Percentiles rank a stretch among this genome's conserved stretches.
Evolutionary conservation across 2,329 filamentous ascomycete genomes (phyloP).

Genomic region (Colletotrichum truncatum): DNA sequence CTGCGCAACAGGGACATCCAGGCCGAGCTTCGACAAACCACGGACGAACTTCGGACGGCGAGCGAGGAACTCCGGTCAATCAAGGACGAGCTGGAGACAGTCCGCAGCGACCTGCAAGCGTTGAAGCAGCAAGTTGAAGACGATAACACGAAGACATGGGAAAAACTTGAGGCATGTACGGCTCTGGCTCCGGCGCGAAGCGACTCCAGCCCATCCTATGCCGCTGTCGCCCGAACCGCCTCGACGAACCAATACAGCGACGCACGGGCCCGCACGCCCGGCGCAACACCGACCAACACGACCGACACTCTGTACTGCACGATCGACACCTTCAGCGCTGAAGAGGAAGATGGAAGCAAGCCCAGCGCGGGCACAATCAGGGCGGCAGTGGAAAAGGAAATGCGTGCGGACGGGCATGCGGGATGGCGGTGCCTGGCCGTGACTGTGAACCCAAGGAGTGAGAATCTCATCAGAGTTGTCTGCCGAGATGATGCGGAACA

Average conservation of each 20-base stretch:
- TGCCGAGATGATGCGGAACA: not conserved
- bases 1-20: not conserved
- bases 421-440: not conserved
- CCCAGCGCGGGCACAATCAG: not conserved
- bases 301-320: not conserved
- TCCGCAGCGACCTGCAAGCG: too few species aligned
- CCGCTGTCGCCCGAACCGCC: not conserved
- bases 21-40: not conserved
- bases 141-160: not conserved
- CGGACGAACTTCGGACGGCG: not conserved
- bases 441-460: not conserved
- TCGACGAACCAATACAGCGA: not conserved
- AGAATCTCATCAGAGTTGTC: too few species aligned
- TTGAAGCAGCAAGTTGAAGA: not conserved
- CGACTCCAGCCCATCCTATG: not conserved
- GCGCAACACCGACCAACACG: not conserved
- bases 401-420: not conserved
- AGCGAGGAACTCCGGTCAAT: not conserved
- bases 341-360: not conserved
- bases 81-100: not conserved
- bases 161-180: not conserved
- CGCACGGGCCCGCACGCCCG: not conserved
- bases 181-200: not conserved
- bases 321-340: not conserved
- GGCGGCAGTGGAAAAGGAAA: not conserved